Percentiles rank a stretch among this genome's conserved stretches.
Evolutionary conservation across 306 rosid species (phyloP).

Genomic region (Sicyos baderoa): DNA sequence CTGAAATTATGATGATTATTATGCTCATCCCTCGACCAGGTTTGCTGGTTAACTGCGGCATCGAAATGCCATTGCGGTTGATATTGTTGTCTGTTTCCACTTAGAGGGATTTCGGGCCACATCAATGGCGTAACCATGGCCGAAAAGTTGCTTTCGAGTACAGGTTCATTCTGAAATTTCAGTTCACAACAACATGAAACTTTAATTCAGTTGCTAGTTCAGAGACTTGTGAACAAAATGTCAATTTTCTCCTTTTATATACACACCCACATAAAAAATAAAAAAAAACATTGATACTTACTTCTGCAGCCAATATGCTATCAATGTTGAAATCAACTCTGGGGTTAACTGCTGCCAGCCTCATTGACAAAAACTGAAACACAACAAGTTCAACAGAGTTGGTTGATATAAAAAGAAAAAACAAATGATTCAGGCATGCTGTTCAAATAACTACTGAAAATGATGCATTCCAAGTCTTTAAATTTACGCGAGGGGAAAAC

Average conservation of each 20-base stretch:
- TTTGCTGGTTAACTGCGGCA: slow-evolving; percentile 43
- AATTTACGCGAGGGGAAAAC: background rate
- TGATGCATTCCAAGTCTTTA: slow-evolving; percentile 18
- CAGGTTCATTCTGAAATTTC: slow-evolving; percentile 48
- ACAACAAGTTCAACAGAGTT: slow-evolving; percentile 17
- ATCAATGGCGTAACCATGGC: slow-evolving; percentile 41
- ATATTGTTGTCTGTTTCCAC: slow-evolving; percentile 57
- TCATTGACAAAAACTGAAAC: slow-evolving; percentile 87
- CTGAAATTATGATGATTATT: slow-evolving; percentile 48
- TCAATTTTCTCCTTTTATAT: background rate
- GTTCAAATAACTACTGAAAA: background rate
- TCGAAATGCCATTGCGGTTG: slow-evolving; percentile 66
- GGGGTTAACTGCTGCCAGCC: slow-evolving; percentile 85
- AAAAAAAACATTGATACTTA: slow-evolving; percentile 29
- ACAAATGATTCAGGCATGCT: slow-evolving; percentile 11
- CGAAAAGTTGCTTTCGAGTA: slow-evolving; percentile 51
- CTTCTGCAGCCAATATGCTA: slow-evolving; percentile 61
- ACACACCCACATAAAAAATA: background rate
- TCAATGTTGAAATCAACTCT: slow-evolving; percentile 75
- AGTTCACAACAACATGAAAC: slow-evolving; percentile 1
- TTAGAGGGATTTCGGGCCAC: slow-evolving; percentile 60
- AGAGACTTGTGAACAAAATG: background rate
- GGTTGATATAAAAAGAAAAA: background rate
- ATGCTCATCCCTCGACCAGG: slow-evolving; percentile 66
- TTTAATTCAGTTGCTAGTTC: background rate